A percentile compares a stretch with the other conserved stretches of the same genome.
Evolutionary conservation across 768 basidiomycete genomes (phyloP).

Genomic region (Hericium alpestre): DNA sequence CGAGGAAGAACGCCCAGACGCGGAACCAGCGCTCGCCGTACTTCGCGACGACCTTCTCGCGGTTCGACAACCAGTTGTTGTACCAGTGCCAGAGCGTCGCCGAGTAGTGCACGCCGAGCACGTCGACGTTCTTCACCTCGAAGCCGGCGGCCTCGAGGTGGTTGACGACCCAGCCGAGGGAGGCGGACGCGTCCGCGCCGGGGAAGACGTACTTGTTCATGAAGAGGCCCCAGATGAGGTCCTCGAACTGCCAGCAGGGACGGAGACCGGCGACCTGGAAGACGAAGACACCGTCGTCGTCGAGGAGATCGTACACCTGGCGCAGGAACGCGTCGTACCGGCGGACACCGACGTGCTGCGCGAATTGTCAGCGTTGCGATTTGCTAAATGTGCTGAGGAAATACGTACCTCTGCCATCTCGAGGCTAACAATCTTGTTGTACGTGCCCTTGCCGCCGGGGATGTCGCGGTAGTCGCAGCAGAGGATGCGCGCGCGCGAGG

Average conservation of each 20-base stretch:
- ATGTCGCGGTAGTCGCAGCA: conserved; percentile 93
- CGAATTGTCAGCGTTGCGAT: not conserved
- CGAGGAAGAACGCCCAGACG: conserved; percentile 95
- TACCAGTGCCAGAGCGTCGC: conserved; percentile 90
- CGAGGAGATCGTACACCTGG: conserved; percentile 87
- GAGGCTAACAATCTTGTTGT: conserved; percentile 88
- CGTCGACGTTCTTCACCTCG: conserved; percentile 93
- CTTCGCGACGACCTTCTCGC: conserved; percentile 76
- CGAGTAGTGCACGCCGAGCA: conserved; percentile 94
- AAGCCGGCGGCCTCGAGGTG: conserved; percentile 88
- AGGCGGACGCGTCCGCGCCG: conserved; percentile 92
- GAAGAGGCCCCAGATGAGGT: conserved; percentile 94
- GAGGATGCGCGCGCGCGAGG: conserved; percentile 76
- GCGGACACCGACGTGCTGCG: conserved; percentile 86
- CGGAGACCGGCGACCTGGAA: conserved; percentile 97
- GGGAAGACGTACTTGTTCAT: conserved; percentile 99
- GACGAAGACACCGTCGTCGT: conserved; percentile 90
- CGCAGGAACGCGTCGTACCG: conserved; percentile 82
- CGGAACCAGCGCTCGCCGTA: conserved; percentile 94
- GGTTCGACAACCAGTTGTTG: conserved; percentile 93
- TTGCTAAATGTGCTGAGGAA: not conserved
- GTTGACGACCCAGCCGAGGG: conserved; percentile 87
- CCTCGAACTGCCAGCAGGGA: conserved; percentile 96
- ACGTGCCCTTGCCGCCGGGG: conserved; percentile 62
- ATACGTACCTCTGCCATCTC: conserved; percentile 89